Base-by-base conservation (phyloP, 1,139 yeast genomes). In the Torulaspora globosa region DNA sequence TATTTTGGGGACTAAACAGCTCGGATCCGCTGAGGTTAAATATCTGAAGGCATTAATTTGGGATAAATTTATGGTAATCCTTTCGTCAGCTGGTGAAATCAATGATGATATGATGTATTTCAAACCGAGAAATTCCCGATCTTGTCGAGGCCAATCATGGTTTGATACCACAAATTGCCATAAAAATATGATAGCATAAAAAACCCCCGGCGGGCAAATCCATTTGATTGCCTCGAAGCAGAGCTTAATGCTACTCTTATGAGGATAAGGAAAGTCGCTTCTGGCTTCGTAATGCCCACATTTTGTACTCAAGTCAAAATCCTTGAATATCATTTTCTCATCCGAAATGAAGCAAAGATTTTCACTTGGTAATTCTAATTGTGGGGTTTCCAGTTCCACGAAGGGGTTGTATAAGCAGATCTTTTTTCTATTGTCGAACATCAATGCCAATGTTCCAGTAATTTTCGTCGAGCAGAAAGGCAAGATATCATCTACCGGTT, bases 361-460 rank as follows among this genome's bases (percentile, higher is more conserved):
- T 2, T 39, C 39, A 16, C 84, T 74, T 1, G 76, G 33, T 7
- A 36, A 26, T 3, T 12, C 36, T n/a, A 32, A 39, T 21, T 67
- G 56, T 0, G 79, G 74, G 0, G 92, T 78, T 3, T 64, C 63
- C 2, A 84, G 60, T 26, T 78, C 77, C 9, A 81, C 66, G 54
- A 85, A 82, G 1, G 95, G 95, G 54, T 86, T 82, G 34, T 78
- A 73, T 4, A 87, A 58, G 12, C 69, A 68, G 16, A 83, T 60
- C 10, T 69, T 69, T 15, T 67, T 67, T 10, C 74, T 60, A 3
- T 69, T 65, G 2, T 75, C 62, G n/a, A 77, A 29, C 30, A 62
- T 16, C 0, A 61, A 33, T 14, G 66, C 54, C 26, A 64, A 44
- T 24, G 65, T 62, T 2, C 59, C 59, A 6, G 54, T 33, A 46